Evolutionary conservation across 805 yeast genomes (phyloP), one percentile per base, ranked within the genome.

Genomic region (Grigorovia transvaalensis): DNA sequence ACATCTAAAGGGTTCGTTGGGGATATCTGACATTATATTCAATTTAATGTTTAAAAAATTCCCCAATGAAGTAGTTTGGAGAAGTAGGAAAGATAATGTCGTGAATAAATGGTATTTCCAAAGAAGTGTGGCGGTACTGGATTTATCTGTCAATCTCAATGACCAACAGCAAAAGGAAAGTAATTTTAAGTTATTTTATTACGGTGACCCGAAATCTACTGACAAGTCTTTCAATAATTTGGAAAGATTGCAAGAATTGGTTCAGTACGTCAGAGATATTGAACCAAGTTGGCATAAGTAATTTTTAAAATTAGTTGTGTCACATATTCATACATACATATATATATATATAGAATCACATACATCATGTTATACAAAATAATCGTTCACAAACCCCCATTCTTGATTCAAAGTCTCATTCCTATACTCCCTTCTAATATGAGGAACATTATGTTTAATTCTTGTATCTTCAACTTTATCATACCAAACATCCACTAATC

Each of bases 51-150:
- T 73, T 44, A 79, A 78, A 48, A 67, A 80, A 41, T 90, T 82
- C 62, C 85, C 88, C 0, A 69, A 75, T 15, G 93, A 88, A 63
- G 66, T 89, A 12, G 70, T 93, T 1, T 93, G 99, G 99, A 78
- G 99, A 60, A 91, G 98, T 1, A 73, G 96, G 46, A 77, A 77
- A 53, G 78, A 71, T 51, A 93, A 93, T 66, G 96, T 96, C 0
- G 96, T 93, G 8, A 93, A 93, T 71, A 89, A 89, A 63, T 93
- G 99, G 99, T 91, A 91, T 64, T 93, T 91, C 67, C 97, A 93
- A 62, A 74, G 99, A 56, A 84, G 96, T 44, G 71, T 75, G 17
- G 96, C 96, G 0, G 82, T 84, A 29, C 62, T 81, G 30, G 73
- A 75, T 49, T 62, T 83, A 17, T 68, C 72, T 1, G 68, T 47